Percentiles rank a stretch among this genome's conserved stretches.
Conservation (phyloP, 306 rosid genomes). For the Cucumis hystrix region DNA sequence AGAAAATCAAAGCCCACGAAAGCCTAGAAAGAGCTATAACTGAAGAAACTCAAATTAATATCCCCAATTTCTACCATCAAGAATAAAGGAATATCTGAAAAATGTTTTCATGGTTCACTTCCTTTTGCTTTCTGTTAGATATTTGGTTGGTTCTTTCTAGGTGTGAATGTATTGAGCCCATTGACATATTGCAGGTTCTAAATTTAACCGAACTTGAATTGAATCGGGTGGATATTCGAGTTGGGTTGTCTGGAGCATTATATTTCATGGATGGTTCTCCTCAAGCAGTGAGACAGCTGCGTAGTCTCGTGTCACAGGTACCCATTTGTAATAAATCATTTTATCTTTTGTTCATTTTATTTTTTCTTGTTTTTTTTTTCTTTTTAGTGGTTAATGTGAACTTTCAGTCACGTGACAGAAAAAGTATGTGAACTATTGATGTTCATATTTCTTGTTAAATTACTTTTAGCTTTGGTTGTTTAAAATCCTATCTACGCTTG, state of each 20-base stretch:
- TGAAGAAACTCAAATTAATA: not conserved
- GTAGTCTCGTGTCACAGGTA: slow-evolving; percentile 96
- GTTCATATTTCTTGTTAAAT: not conserved
- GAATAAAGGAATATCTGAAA: not conserved
- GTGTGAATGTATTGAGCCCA: not conserved
- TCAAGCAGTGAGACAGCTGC: slow-evolving; percentile 95
- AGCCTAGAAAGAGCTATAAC: not conserved
- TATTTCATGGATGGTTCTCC: slow-evolving; percentile 98
- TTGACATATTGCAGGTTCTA: slow-evolving; percentile 59
- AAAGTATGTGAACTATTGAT: not conserved
- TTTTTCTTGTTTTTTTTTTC: not conserved
- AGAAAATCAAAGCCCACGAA: not conserved
- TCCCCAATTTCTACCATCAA: not conserved
- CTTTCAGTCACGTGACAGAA: not conserved
- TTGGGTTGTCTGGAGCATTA: slow-evolving; percentile 82
- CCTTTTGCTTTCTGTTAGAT: not conserved
- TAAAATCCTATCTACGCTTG: not conserved
- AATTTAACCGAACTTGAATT: slow-evolving; percentile 92
- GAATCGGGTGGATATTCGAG: slow-evolving; percentile 91
- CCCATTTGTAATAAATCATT: slow-evolving; percentile 17
- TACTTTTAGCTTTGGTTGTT: not conserved
- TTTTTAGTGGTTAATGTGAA: not conserved
- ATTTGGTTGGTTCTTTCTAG: not conserved
- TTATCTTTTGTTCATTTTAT: not conserved
- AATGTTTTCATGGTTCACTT: not conserved